Conservation (phyloP, 345 rosid genomes). For the Hypericum perforatum region DNA sequence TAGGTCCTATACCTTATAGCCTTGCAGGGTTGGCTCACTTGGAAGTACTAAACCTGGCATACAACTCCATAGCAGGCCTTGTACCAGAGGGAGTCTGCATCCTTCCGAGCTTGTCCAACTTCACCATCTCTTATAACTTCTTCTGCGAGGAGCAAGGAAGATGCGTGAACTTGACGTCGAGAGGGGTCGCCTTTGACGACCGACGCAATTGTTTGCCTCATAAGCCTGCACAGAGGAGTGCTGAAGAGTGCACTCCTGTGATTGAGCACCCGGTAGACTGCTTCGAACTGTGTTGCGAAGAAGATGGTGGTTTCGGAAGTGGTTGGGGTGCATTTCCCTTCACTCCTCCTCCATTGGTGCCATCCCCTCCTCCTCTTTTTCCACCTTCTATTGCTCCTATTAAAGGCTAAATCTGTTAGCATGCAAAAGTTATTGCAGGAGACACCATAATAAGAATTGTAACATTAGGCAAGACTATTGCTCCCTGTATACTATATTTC, state of each 20-base stretch:
- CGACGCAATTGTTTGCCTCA: slow-evolving; percentile 65
- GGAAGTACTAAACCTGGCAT: slow-evolving; percentile 57
- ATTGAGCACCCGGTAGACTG: slow-evolving; percentile 71
- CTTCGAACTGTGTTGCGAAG: slow-evolving; percentile 29
- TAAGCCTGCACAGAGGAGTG: slow-evolving; percentile 59
- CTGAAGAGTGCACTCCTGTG: slow-evolving; percentile 43
- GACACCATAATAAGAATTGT: no score
- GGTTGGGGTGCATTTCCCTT: slow-evolving; percentile 10
- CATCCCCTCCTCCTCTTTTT: slow-evolving; percentile 25
- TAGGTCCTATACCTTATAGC: slow-evolving; percentile 84
- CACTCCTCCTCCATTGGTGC: slow-evolving; percentile 19
- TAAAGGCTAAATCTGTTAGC: no score
- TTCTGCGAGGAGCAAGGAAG: slow-evolving; percentile 73
- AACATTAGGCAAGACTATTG: no score
- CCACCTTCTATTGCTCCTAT: slow-evolving; percentile 46
- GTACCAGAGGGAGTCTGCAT: slow-evolving; percentile 60
- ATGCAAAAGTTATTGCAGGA: no score
- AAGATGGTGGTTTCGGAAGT: slow-evolving; percentile 1
- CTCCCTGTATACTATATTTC: no score
- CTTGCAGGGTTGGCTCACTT: slow-evolving; percentile 61
- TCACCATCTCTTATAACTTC: slow-evolving; percentile 66
- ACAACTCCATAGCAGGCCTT: slow-evolving; percentile 61
- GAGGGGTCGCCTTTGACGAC: slow-evolving; percentile 49
- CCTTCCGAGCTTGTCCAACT: slow-evolving; percentile 52
- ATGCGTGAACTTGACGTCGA: slow-evolving; percentile 56